phyloP scores from a whole-genome alignment of 768 basidiomycete genomes.

The Cystobasidiopsis lactophilus region DNA sequence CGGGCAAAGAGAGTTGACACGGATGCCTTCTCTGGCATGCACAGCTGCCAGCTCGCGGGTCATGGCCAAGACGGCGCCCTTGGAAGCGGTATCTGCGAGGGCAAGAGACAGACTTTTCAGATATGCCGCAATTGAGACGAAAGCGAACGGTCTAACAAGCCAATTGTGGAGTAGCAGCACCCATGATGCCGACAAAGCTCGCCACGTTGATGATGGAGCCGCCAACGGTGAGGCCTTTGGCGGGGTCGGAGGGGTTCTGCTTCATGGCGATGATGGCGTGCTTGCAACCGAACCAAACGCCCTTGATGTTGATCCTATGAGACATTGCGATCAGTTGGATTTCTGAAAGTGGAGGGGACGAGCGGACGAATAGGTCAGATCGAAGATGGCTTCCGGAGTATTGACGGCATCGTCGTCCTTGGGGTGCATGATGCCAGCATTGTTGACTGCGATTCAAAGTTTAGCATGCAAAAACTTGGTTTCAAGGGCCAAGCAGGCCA shows the following conservation, averaged over 20 bases:
- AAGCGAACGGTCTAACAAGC: slow-evolving; percentile 42
- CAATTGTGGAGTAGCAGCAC: slow-evolving; percentile 94
- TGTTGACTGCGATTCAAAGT: background rate
- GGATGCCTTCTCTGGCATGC: slow-evolving; percentile 89
- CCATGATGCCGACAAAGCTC: slow-evolving; percentile 84
- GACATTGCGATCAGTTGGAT: background rate
- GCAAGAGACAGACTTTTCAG: slow-evolving; percentile 9
- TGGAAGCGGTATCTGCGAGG: slow-evolving; percentile 71
- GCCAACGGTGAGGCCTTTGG: slow-evolving; percentile 48
- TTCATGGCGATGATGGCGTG: slow-evolving; percentile 94
- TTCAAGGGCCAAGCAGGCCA: no score
- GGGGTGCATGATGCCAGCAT: slow-evolving; percentile 75
- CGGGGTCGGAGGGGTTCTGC: slow-evolving; percentile 58
- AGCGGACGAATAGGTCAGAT: slow-evolving; percentile 24
- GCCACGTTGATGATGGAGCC: slow-evolving; percentile 91
- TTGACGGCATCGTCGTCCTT: slow-evolving; percentile 78
- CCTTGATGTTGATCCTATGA: slow-evolving; percentile 77
- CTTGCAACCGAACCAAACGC: slow-evolving; percentile 96
- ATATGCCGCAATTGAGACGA: background rate
- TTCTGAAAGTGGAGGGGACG: background rate
- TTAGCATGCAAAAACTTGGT: no score
- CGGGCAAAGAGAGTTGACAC: slow-evolving; percentile 91
- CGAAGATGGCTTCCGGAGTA: slow-evolving; percentile 90
- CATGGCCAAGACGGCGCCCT: slow-evolving; percentile 97
- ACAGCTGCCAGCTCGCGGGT: slow-evolving; percentile 94